Base-by-base conservation (phyloP, 2,329 filamentous ascomycete genomes). In the Talaromyces sp. region DNA sequence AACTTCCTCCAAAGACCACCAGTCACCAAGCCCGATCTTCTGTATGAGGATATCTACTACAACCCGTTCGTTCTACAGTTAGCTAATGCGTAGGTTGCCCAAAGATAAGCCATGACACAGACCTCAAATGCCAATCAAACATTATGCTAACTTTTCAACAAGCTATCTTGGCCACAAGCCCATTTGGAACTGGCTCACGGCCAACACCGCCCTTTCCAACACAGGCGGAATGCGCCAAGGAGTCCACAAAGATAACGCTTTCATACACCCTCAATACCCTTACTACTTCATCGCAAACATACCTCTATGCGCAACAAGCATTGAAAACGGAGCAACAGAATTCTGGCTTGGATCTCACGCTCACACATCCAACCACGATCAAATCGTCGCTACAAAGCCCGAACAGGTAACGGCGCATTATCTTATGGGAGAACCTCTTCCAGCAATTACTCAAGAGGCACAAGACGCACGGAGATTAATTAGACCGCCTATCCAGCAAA, bases 201-300 rank as follows among this genome's bases (percentile, higher is more conserved):
- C 43, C 19, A 46, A 46, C 19, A 46, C 43, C 7, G 43, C 43
- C 13, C 43, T 46, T 19, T 19, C 43, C 30, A 46, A 46, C 30
- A 46, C 43, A 24, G 43, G 43, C 22, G 43, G 43, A 16, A 46
- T 46, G 43, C 46, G 35, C 1, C 59, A 85, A 55, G 82, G 81
- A 0, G 80, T 83, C 0, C 84, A 86, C 66, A 78, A 80, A 0
- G 84, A 86, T 56, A 82, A 82, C 4, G 80, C 85, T 63, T 85
- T 85, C 61, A 69, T 71, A 3, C 80, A 85, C 54, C 83, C 82
- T 0, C 55, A 68, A 0, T 77, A 80, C 53, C 80, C 82, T 0
- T 86, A 85, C 54, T 81, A 80, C 3, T 72, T 83, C 13, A 79
- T 82, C 2, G 66, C 82, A 56, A 85, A 85, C 55, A 69, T 83